These are phyloP conservation scores for Hordeum vulgare DNA, from an alignment of 176 grass and related monocot genomes.

Conservation along the genomic window DNA sequence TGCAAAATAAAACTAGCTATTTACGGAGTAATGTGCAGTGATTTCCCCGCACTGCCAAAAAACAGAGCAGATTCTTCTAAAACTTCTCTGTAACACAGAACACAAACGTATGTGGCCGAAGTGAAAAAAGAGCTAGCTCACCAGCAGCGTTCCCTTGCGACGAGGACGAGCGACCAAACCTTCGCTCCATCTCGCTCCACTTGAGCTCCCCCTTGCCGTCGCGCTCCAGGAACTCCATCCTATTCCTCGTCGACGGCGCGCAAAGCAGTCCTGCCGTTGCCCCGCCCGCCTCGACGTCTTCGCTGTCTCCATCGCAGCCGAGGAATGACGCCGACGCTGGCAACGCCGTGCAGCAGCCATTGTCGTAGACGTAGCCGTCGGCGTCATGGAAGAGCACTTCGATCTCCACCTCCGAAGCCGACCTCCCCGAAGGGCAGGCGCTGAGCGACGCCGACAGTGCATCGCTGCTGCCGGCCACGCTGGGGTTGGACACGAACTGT, in stretches of 20 bases:
- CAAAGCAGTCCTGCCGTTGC: conserved; percentile 1
- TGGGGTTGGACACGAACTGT: conserved; percentile 14
- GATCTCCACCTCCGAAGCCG: conserved; percentile 12
- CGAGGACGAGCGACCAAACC: neutral
- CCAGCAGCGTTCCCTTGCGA: neutral
- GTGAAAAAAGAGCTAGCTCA: no score
- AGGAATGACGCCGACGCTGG: neutral
- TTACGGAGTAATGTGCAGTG: no score
- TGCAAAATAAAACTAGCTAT: no score
- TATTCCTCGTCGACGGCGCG: neutral
- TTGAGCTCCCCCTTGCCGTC: neutral
- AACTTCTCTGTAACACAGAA: no score
- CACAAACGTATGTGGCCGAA: no score
- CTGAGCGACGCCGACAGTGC: conserved; percentile 10
- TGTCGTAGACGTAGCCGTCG: neutral
- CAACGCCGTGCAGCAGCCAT: neutral
- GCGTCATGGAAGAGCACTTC: conserved; percentile 17
- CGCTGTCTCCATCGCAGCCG: neutral
- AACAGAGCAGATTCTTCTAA: no score
- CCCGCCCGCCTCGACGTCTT: neutral
- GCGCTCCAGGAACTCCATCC: neutral
- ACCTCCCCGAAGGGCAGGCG: conserved; percentile 8
- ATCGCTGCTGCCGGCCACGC: neutral
- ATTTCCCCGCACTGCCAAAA: no score
- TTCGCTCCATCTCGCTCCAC: neutral